Evolutionary conservation across 2,329 filamentous ascomycete genomes (phyloP).

Genomic region (Tolypocladium pustulatum): DNA sequence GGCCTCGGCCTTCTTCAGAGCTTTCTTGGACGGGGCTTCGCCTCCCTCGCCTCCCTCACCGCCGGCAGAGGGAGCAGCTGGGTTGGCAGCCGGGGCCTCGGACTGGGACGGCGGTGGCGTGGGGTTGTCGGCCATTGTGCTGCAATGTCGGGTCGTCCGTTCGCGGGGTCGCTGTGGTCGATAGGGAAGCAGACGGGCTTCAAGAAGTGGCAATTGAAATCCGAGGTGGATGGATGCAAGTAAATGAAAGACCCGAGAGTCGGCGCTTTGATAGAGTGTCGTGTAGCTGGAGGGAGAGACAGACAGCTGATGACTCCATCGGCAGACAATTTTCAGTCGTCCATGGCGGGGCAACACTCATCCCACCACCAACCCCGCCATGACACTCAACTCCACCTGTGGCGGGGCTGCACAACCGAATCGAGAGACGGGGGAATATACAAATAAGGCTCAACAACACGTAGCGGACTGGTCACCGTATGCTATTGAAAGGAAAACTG

Average conservation of each 20-base stretch:
- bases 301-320: background rate
- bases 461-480: background rate
- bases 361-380: background rate
- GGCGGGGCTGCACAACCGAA: no score
- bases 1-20: constrained; percentile 70
- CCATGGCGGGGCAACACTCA: background rate
- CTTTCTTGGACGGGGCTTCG: constrained; percentile 36
- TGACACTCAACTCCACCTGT: background rate
- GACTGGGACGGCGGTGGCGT: background rate
- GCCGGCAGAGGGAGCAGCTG: background rate
- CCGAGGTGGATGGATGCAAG: background rate
- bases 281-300: background rate
- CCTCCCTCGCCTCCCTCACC: background rate
- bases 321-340: background rate
- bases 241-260: background rate
- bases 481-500: background rate
- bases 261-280: no score
- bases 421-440: no score
- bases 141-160: background rate
- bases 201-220: background rate
- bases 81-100: background rate
- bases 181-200: background rate
- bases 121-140: constrained; percentile 4
- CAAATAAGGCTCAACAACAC: background rate
- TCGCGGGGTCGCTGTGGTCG: background rate